These are phyloP conservation scores for Lachnellula hyalina DNA, from an alignment of 2,329 filamentous ascomycete species.

Conservation along the genomic window DNA sequence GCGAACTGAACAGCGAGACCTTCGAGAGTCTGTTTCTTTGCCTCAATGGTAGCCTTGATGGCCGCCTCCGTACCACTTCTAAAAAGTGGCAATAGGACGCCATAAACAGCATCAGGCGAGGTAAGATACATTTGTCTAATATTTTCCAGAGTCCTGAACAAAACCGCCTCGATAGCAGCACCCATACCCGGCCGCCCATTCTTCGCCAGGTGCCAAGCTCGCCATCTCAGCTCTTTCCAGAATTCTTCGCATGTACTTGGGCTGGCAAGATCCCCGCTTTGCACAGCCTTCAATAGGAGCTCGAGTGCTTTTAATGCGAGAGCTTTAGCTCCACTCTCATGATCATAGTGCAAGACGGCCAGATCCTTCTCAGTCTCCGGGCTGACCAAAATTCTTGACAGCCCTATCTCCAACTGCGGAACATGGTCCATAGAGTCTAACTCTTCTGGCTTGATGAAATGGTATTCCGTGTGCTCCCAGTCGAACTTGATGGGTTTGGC, in stretches of 20 bases:
- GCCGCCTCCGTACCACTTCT: slow-evolving; percentile 15
- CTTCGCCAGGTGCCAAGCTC: slow-evolving; percentile 59
- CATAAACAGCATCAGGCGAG: slow-evolving; percentile 22
- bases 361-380: slow-evolving; percentile 43
- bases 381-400: slow-evolving; percentile 49
- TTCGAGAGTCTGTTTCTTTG: slow-evolving; percentile 3
- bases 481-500: slow-evolving; percentile 46
- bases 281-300: slow-evolving; percentile 43
- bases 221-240: slow-evolving; percentile 52
- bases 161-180: slow-evolving; percentile 48
- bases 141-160: slow-evolving; percentile 41
- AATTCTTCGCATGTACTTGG: slow-evolving; percentile 35
- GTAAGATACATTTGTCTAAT: background rate
- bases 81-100: background rate
- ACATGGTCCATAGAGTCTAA: slow-evolving; percentile 46
- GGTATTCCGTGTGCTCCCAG: slow-evolving; percentile 59
- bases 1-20: slow-evolving; percentile 7
- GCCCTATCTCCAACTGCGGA: slow-evolving; percentile 50
- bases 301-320: slow-evolving; percentile 49
- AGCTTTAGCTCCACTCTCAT: slow-evolving; percentile 53
- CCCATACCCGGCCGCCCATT: slow-evolving; percentile 63
- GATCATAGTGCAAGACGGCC: slow-evolving; percentile 46
- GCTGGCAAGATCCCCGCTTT: slow-evolving; percentile 27
- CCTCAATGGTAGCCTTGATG: slow-evolving; percentile 20
- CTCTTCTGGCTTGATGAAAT: slow-evolving; percentile 45